Base-by-base conservation (phyloP, 331 rosid species). In the Malus hybrid region DNA sequence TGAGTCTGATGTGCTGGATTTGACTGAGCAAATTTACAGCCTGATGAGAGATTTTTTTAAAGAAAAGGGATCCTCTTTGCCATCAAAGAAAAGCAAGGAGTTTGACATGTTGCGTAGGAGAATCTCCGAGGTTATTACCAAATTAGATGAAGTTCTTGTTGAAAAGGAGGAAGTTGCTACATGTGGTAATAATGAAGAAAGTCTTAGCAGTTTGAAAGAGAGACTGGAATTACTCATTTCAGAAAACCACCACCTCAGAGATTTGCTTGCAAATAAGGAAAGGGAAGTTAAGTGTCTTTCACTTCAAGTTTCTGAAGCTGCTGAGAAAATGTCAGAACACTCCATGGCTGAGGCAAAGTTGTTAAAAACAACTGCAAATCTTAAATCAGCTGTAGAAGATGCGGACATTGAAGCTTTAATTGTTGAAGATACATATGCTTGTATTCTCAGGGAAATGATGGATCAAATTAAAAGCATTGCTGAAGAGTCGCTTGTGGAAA, bases 1-100 rank as follows among this genome's bases (percentile, higher is more conserved):
- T 24, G 99, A 92, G 76, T 86, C 87, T 56, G 71, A 88, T 67
- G 89, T 90, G 83, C 97, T 77, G 4, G 81, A 79, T 82, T 60
- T 80, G 67, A 92, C 89, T 29, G 97, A 92, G 83, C 86, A 87
- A 66, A 75, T 64, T 73, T 76, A 86, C 79, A 78, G 78, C 71
- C 90, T 86, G 33, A 90, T 29, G 86, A 62, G 97, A 73, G 90
- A 87, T 59, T 57, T 81, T 11, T 67, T 90, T 72, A 89, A 3
- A 84, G 86, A 83, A 85, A 78, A 70, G 78, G 86, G 86, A 34
- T 78, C 88, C 70, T 84, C 87, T 56, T 78, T 73, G 70, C 79
- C 88, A 42, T 32, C 76, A 73, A 90, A 92, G 87, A 94, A 86
- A 79, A 90, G 85, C 81, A 95, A 85, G 76, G 97, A 95, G 80